Evolutionary conservation across 768 basidiomycete species (phyloP), one percentile per base, ranked within the genome.

Genomic region (Pisolithus sp.): DNA sequence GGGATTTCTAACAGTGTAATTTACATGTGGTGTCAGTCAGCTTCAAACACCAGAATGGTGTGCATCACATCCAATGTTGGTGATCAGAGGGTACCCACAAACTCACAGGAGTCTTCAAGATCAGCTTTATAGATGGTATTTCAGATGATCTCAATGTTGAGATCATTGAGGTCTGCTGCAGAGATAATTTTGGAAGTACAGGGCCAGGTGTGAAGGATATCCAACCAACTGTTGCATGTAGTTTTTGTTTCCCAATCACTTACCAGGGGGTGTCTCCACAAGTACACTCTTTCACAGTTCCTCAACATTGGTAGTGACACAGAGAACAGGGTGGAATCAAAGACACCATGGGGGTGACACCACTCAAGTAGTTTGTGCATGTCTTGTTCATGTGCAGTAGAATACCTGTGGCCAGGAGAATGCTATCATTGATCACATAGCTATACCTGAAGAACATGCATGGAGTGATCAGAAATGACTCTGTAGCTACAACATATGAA

Each of bases 381-480:
- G 68, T 98, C 95, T 52, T 95, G 80, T 70, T 97, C 94, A 62
- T 98, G 94, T 31, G n/a, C n/a, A n/a, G n/a, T n/a, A 99, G 72
- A 0, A 95, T 98, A 20, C 96, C 96, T 15, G 96, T 94, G 56
- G 98, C 98, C 63, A 99, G 79, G 49, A 99, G 79, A 53, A 99
- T 85, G 62, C 98, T 89, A 67, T 99, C 98, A 81, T 99, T 95
- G 64, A 99, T 98, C 96, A 99, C 98, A 72, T 98, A 99, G 28
- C 84, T 93, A 67, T 96, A 96, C 41, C 93, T 96, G 68, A 53
- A 47, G 49, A 38, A 30, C 30, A 51, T 43, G 48, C 26, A 23
- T 38, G 34, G 41, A 18, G 30, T 43, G 39, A 53, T 57, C 48
- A 57, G 47, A 34, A 43, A 28, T 6, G 30, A 46, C 26, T 30